phyloP scores from a whole-genome alignment of 129 eudicot species.

The Rutidosis leptorrhynchoides region DNA sequence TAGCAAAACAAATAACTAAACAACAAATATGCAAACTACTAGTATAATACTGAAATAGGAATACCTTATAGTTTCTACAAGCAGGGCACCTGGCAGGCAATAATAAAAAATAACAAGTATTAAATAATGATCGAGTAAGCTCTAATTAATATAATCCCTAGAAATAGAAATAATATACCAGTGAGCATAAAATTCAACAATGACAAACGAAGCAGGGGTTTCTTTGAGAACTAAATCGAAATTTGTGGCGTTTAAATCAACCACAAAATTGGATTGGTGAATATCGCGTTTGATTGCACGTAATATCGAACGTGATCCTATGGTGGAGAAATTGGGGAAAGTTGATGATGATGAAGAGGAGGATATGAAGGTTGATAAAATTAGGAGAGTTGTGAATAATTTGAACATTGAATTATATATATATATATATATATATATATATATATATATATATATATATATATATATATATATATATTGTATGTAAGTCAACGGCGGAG shows the following conservation, averaged over 20 bases:
- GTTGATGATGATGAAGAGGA: slow-evolving; percentile 23
- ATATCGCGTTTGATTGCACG: slow-evolving; percentile 34
- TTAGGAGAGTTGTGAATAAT: too few relatives aligned
- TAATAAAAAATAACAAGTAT: not conserved
- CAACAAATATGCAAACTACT: slow-evolving; percentile 7
- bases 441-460: too few relatives aligned
- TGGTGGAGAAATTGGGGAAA: slow-evolving; percentile 15
- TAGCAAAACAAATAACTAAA: not conserved
- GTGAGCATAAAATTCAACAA: slow-evolving; percentile 87
- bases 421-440: too few relatives aligned
- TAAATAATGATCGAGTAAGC: not conserved
- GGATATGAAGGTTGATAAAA: too few relatives aligned
- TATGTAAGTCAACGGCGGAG: too few relatives aligned
- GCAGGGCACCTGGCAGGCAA: slow-evolving; percentile 79
- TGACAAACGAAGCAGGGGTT: slow-evolving; percentile 56
- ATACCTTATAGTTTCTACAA: slow-evolving; percentile 88
- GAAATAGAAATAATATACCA: slow-evolving; percentile 38
- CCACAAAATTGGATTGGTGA: slow-evolving; percentile 33
- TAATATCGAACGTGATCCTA: slow-evolving; percentile 61
- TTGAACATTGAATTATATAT: too few relatives aligned
- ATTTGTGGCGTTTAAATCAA: slow-evolving; percentile 65
- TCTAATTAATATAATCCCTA: not conserved
- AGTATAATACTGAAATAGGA: not conserved
- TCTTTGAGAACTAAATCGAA: slow-evolving; percentile 57
- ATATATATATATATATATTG: too few relatives aligned